phyloP scores from a whole-genome alignment of 2,329 filamentous ascomycete genomes.

The Penicillium polonicum region DNA sequence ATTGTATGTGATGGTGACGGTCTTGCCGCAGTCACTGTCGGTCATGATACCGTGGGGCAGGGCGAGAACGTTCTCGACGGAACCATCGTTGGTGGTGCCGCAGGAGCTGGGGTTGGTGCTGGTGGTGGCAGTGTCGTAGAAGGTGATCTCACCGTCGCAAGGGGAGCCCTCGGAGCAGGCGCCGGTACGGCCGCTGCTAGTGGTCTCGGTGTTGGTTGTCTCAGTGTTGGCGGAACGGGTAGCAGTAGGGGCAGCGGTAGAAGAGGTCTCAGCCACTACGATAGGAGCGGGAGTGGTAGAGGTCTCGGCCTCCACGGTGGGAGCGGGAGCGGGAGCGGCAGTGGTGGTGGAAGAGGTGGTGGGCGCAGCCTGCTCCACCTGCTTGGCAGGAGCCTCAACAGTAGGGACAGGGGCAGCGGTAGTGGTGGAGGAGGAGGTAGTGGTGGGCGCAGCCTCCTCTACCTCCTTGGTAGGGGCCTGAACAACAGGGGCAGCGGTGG shows the following conservation, averaged over 20 bases:
- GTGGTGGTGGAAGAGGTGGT: constrained; percentile 9
- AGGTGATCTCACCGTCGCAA: constrained; percentile 67
- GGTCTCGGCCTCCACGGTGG: constrained; percentile 5
- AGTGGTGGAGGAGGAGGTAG: constrained; percentile 8
- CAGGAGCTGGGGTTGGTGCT: constrained; percentile 53
- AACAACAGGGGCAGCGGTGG: constrained; percentile 9
- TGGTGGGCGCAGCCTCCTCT: constrained; percentile 9
- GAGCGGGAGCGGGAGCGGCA: constrained; percentile 12
- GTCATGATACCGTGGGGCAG: constrained; percentile 64
- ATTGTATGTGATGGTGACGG: constrained; percentile 60
- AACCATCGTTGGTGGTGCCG: constrained; percentile 60
- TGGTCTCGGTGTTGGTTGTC: constrained; percentile 11
- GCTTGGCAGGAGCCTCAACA: background rate
- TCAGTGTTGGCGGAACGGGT: constrained; percentile 1
- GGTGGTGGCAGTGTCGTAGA: constrained; percentile 67
- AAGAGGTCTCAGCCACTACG: background rate
- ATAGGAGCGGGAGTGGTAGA: constrained; percentile 9
- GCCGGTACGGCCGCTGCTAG: constrained; percentile 22
- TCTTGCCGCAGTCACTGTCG: constrained; percentile 70
- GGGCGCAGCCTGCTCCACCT: constrained; percentile 3
- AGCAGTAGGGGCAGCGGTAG: background rate
- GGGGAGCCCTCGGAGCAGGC: constrained; percentile 28
- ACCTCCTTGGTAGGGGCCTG: background rate
- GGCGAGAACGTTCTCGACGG: constrained; percentile 64
- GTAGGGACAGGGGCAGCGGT: constrained; percentile 9